Base-by-base conservation (phyloP, 257 asterid species). In the Rauvolfia tetraphylla region DNA sequence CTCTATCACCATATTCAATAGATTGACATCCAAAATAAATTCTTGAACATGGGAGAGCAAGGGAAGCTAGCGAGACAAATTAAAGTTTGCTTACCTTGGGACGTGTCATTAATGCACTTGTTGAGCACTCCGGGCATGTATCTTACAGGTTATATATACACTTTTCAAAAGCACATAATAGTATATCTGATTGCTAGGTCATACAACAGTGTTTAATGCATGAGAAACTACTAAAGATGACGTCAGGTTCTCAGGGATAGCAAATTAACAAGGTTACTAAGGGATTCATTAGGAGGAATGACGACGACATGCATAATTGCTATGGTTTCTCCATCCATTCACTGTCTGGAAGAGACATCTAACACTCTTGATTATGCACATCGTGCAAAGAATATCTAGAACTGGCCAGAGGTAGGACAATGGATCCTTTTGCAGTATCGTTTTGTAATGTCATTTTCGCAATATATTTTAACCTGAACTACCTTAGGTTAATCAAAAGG, bases 61-160 rank as follows among this genome's bases (percentile, higher is more conserved):
- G 98, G 87, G 98, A 94, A 88, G 98, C 98, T 27, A 97, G 98
- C 71, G 96, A 95, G 81, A 91, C 92, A 80, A 92, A 91, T 88
- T 92, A 95, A 87, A 95, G 98, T 85, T 86, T 92, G 92, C 85
- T 92, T 79, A 91, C 96, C 20, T 96, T 95, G 72, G 98, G 98
- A 48, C 93, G 96, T 70, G 92, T 90, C 72, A 95, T 95, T 83
- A 95, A 92, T 82, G 89, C 98, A 80, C 84, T 95, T 83, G 97
- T 89, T 78, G 98, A 95, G 85, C 98, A 94, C 87, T 89, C 96
- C 81, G 93, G 93, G 78, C 98, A 94, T 84, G 79, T 92, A 49
- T 97, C 97, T 3, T 92, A 92, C 76, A 95, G 97, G 98, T 91
- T 46, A 46, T 38, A 41, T 38, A 41, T 41, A 41, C 46, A 33